Percentiles rank a stretch among this genome's conserved stretches.
phyloP scores from a whole-genome alignment of 805 yeast species.

The Gaillardinia entomophila region DNA sequence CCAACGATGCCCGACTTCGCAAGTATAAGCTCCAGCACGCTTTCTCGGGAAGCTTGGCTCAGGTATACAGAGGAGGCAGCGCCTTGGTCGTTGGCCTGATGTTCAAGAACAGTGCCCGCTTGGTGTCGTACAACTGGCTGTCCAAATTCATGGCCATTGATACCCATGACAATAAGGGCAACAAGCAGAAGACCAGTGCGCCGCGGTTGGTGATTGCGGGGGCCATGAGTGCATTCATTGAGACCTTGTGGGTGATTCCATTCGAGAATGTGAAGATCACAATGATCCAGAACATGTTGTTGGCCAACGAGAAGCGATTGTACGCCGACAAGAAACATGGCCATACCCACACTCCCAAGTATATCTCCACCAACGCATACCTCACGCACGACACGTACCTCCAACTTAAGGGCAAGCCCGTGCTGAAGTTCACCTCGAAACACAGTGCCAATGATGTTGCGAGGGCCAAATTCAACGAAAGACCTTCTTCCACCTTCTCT shows the following conservation, averaged over 20 bases:
- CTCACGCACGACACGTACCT: conserved; percentile 27
- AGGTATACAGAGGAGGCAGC: conserved; percentile 55
- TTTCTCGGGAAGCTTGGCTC: conserved; percentile 26
- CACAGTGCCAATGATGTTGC: conserved; percentile 14
- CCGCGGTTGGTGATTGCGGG: conserved; percentile 84
- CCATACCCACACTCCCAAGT: too few relatives aligned
- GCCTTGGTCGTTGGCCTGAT: conserved; percentile 73
- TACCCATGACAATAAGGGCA: conserved; percentile 15
- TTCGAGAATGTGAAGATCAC: conserved; percentile 81
- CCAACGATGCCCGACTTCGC: conserved; percentile 33
- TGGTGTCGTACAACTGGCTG: conserved; percentile 69
- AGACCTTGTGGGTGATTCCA: conserved; percentile 80
- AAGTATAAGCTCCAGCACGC: conserved; percentile 31
- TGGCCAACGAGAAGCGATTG: conserved; percentile 14
- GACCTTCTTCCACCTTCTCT: conserved; percentile 50
- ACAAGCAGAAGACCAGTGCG: conserved; percentile 60
- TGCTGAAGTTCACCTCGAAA: conserved; percentile 15
- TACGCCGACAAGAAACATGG: too few relatives aligned
- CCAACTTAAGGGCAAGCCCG: conserved; percentile 17
- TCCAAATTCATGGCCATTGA: conserved; percentile 59
- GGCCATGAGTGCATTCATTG: conserved; percentile 73
- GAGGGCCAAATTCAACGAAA: conserved; percentile 35
- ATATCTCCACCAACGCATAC: conserved; percentile 37
- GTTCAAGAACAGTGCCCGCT: conserved; percentile 66
- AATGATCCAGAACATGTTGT: conserved; percentile 63